phyloP scores from a whole-genome alignment of 2,329 filamentous ascomycete genomes.

The Ascochyta pisi region DNA sequence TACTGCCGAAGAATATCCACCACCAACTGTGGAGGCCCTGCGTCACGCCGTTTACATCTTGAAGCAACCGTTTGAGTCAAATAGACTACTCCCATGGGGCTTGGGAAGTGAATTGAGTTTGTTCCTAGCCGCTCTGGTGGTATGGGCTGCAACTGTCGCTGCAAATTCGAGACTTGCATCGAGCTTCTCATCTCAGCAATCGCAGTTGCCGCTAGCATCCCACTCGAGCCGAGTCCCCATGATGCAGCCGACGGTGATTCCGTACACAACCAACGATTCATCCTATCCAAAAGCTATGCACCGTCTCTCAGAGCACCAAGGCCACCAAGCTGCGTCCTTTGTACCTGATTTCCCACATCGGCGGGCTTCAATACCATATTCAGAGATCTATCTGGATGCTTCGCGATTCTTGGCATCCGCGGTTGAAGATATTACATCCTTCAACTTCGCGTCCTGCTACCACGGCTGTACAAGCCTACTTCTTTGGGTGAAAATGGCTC shows the following conservation, averaged over 20 bases:
- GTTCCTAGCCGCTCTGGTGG: conserved; percentile 44
- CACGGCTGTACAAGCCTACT: conserved; percentile 39
- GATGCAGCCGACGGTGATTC: not conserved
- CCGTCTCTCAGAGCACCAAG: not conserved
- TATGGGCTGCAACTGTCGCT: conserved; percentile 45
- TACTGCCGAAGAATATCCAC: conserved; percentile 9
- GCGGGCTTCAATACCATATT: conserved; percentile 17
- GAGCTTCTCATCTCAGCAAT: not conserved
- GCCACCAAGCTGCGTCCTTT: conserved; percentile 2
- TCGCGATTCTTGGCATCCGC: conserved; percentile 37
- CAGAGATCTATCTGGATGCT: conserved; percentile 30
- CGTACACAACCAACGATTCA: too few relatives aligned
- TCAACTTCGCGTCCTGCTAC: conserved; percentile 34
- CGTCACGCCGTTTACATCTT: conserved; percentile 4
- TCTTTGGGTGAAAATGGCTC: conserved; percentile 42
- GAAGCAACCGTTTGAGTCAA: conserved; percentile 32
- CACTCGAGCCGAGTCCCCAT: not conserved
- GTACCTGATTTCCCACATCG: conserved; percentile 9
- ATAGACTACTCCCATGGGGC: conserved; percentile 25
- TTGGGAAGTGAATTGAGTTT: conserved; percentile 45
- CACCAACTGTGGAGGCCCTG: conserved; percentile 33
- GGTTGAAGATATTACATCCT: conserved; percentile 23
- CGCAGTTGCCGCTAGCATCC: not conserved
- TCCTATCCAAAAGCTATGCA: too few relatives aligned
- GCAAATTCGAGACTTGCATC: conserved; percentile 26